Percentiles rank a stretch among this genome's conserved stretches.
Conservation (phyloP, 2,329 filamentous ascomycete genomes). For the Monilinia fructigena region DNA sequence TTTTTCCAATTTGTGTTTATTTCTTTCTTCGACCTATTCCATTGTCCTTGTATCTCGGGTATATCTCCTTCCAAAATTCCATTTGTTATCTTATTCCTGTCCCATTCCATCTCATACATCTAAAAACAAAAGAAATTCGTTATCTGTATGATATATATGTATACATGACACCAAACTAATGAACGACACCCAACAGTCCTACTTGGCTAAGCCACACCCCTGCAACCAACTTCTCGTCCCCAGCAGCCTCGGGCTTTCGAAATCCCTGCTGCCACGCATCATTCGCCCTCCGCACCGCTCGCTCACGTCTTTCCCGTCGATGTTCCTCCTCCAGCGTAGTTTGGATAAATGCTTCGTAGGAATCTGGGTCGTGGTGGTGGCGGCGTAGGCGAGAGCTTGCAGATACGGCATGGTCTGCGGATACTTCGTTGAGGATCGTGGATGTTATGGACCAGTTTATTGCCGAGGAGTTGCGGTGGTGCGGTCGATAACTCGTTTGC, state of each 20-base stretch:
- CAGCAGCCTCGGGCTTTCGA: constrained; percentile 1
- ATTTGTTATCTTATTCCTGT: background rate
- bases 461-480: constrained; percentile 7
- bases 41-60: background rate
- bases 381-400: background rate
- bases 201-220: constrained; percentile 19
- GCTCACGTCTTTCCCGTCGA: constrained; percentile 11
- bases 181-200: constrained; percentile 6
- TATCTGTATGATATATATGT: constrained; percentile 1
- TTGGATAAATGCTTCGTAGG: constrained; percentile 20
- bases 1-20: background rate
- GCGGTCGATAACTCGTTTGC: background rate
- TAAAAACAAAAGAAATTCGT: constrained; percentile 9
- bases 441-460: constrained; percentile 11
- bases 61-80: background rate
- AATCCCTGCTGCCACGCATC: constrained; percentile 18
- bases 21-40: background rate
- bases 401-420: background rate
- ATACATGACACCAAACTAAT: background rate
- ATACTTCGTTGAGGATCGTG: background rate
- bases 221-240: constrained; percentile 14
- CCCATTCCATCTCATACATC: background rate
- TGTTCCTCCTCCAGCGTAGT: background rate
- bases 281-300: constrained; percentile 1
- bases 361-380: background rate